Percentiles rank a stretch among this genome's conserved stretches.
phyloP scores from a whole-genome alignment of 2,329 filamentous ascomycete genomes.

The Dactylellina haptotyla region DNA sequence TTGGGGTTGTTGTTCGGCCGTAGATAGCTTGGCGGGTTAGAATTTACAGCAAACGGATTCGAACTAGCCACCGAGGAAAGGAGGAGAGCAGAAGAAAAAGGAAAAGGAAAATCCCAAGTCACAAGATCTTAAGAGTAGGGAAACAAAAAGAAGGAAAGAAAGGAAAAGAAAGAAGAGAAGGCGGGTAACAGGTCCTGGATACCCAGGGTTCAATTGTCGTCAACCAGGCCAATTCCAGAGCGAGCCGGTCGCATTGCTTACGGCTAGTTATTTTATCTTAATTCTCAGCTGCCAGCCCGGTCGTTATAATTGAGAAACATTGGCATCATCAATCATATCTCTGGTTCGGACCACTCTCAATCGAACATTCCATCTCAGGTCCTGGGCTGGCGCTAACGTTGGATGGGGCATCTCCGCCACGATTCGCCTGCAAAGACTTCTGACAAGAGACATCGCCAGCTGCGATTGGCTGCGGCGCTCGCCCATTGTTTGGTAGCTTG shows the following conservation, averaged over 20 bases:
- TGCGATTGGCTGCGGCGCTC: slow-evolving; percentile 44
- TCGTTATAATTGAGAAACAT: background rate
- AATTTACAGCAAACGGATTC: too few relatives aligned
- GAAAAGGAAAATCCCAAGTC: too few relatives aligned
- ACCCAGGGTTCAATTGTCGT: slow-evolving; percentile 4
- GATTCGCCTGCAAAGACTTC: slow-evolving; percentile 36
- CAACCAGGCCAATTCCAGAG: slow-evolving; percentile 8
- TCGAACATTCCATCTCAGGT: slow-evolving; percentile 43
- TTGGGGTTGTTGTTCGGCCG: slow-evolving; percentile 8
- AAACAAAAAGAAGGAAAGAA: background rate
- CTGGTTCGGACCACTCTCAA: background rate
- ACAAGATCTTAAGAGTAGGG: too few relatives aligned
- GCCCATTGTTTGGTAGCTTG: slow-evolving; percentile 29
- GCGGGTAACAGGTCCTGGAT: slow-evolving; percentile 32
- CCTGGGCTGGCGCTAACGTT: slow-evolving; percentile 37
- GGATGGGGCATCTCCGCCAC: slow-evolving; percentile 44
- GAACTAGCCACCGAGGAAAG: too few relatives aligned
- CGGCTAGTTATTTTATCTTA: slow-evolving; percentile 7
- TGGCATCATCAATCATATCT: background rate
- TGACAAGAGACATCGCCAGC: slow-evolving; percentile 32
- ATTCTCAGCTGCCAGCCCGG: background rate
- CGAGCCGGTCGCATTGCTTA: slow-evolving; percentile 11
- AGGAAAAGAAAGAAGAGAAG: slow-evolving; percentile 13
- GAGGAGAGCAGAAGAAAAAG: background rate
- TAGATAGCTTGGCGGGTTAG: slow-evolving; percentile 30